Base-by-base conservation (phyloP, 1,284 basidiomycete species). In the Meira nashicola region DNA sequence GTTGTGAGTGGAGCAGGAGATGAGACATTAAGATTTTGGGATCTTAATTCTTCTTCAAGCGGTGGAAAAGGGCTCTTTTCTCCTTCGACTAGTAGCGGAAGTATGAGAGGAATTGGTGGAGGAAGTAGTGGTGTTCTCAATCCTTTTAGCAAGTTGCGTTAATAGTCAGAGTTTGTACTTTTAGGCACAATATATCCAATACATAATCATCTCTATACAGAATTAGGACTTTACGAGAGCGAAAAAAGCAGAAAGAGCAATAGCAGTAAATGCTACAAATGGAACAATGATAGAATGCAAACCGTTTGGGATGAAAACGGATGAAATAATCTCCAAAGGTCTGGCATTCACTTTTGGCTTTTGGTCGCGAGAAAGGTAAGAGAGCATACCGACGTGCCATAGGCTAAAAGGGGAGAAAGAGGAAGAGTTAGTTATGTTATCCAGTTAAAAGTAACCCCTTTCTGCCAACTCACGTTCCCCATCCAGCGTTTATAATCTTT, bases 1-100 rank as follows among this genome's bases (percentile, higher is more conserved):
- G 96, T 97, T 66, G 95, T 97, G 25, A 97, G 93, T 0, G 94
- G 94, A 2, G 93, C 95, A 0, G 94, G 95, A 1, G 94, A 98
- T 79, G 94, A 98, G 81, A 98, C 95, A 14, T 81, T 98, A 52
- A 82, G 81, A 12, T 97, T 98, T 80, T 97, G 94, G 94, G 73
- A 77, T 54, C 64, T 78, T 37, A 74, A 76, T 50, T 33, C 28
- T 33, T 33, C 28, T 33, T 33, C 28, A 4, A 8, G 73, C 66
- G n/a, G 68, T 72, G 17, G 52, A 58, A 33, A 59, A 64, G 54
- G 53, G 58, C n/a, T 55, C 4, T 33, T 33, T 8, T 33, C 28
- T 3, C 28, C 28, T 33, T 33, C 28, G 8, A 33, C 28, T 3
- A 33, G 28, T 33, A 33, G 28, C 28, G 28, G 28, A 33, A 33